These are phyloP conservation scores for Laguncularia racemosa DNA, from an alignment of 345 rosid species.

Conservation along the genomic window DNA sequence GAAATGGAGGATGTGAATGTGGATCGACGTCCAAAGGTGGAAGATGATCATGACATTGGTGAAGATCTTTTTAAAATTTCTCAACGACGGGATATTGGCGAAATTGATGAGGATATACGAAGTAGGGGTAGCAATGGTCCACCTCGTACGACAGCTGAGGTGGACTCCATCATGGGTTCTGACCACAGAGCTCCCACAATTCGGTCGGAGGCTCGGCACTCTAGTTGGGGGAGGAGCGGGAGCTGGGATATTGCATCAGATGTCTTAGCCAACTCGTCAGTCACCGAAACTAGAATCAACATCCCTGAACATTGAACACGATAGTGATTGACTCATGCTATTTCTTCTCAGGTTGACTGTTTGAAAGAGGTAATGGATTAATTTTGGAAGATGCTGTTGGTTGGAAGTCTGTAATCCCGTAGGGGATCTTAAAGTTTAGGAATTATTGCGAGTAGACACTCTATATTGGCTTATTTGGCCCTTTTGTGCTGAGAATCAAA, in stretches of 20 bases:
- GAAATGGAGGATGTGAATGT: constrained; percentile 43
- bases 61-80: constrained; percentile 88
- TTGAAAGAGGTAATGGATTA: neutral
- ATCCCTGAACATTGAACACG: neutral
- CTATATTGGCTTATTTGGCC: too few species aligned
- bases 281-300: constrained; percentile 3
- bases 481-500: too few species aligned
- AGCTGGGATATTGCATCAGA: constrained; percentile 72
- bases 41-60: constrained; percentile 83
- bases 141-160: constrained; percentile 38
- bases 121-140: constrained; percentile 69
- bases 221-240: constrained; percentile 80
- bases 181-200: constrained; percentile 61
- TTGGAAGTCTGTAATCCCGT: too few species aligned
- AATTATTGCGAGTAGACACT: neutral
- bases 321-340: neutral
- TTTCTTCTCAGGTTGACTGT: neutral
- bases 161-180: constrained; percentile 40
- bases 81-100: constrained; percentile 71
- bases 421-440: too few species aligned
- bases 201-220: constrained; percentile 60
- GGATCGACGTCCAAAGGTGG: constrained; percentile 74
- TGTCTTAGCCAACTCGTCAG: constrained; percentile 37
- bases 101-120: constrained; percentile 46
- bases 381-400: too few species aligned